Conservation (phyloP, 768 basidiomycete genomes). For the Lentinula guzmanii region DNA sequence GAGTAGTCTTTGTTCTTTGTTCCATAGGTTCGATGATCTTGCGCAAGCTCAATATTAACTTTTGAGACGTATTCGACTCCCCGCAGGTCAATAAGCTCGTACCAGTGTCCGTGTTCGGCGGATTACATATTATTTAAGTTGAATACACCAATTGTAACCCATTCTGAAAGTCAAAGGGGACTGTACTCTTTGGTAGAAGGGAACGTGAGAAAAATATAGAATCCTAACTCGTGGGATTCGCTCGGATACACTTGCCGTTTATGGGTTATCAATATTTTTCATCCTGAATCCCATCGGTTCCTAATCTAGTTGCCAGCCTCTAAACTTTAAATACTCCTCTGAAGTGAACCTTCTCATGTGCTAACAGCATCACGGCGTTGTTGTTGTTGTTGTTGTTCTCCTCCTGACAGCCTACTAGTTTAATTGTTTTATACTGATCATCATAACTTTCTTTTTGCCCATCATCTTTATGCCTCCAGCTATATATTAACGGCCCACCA, state of each 20-base stretch:
- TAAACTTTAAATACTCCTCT: neutral
- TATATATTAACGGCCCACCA: neutral
- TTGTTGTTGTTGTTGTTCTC: neutral
- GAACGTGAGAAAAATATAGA: neutral
- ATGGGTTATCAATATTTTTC: neutral
- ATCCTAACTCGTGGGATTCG: neutral
- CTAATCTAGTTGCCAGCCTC: conserved; percentile 1
- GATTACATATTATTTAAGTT: neutral
- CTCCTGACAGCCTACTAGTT: conserved; percentile 4
- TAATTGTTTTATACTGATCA: conserved; percentile 6
- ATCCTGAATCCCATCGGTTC: neutral
- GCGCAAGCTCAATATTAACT: neutral
- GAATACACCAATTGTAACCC: too few species aligned
- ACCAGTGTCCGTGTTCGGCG: neutral
- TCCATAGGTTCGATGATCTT: neutral
- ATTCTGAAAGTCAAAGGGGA: too few species aligned
- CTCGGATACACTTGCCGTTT: neutral
- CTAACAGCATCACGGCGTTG: neutral
- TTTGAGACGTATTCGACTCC: neutral
- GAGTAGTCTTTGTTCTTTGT: neutral
- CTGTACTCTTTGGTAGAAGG: too few species aligned
- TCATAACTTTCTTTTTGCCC: conserved; percentile 2
- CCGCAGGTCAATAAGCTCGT: neutral
- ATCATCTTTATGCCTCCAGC: neutral
- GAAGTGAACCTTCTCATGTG: neutral